Evolutionary conservation across 2,329 filamentous ascomycete species (phyloP).

Genomic region (Aspergillus sp.): DNA sequence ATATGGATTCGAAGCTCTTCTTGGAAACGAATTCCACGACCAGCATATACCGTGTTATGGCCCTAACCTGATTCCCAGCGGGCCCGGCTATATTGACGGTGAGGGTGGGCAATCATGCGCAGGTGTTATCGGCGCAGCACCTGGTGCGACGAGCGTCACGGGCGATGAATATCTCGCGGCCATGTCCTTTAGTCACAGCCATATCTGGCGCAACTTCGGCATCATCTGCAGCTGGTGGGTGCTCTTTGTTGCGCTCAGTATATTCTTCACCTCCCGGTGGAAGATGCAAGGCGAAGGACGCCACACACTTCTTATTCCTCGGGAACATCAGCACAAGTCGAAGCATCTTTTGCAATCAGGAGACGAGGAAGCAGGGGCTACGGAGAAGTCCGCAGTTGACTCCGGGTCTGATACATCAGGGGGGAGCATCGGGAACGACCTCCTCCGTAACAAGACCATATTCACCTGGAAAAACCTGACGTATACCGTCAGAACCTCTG

Average conservation of each 20-base stretch:
- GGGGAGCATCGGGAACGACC: conserved; percentile 35
- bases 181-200: conserved; percentile 50
- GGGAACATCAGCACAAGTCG: conserved; percentile 53
- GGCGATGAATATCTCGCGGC: conserved; percentile 58
- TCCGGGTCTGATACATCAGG: conserved; percentile 4
- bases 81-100: conserved; percentile 20
- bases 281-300: conserved; percentile 40
- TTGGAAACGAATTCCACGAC: conserved; percentile 33
- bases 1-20: conserved; percentile 31
- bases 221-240: conserved; percentile 63
- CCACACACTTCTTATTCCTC: conserved; percentile 58
- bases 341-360: no score
- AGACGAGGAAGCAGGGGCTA: conserved; percentile 34
- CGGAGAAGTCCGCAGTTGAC: conserved; percentile 44
- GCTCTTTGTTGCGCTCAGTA: conserved; percentile 57
- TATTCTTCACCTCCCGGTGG: conserved; percentile 58
- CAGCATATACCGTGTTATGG: conserved; percentile 30
- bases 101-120: conserved; percentile 43
- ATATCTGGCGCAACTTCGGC: conserved; percentile 59
- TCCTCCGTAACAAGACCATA: conserved; percentile 60
- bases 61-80: conserved; percentile 28
- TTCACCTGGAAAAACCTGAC: conserved; percentile 74
- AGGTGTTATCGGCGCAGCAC: conserved; percentile 54
- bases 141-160: conserved; percentile 49
- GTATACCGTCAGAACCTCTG: conserved; percentile 64